These are phyloP conservation scores for Passalora sequoiae DNA, from an alignment of 2,329 filamentous ascomycete species.

Conservation along the genomic window DNA sequence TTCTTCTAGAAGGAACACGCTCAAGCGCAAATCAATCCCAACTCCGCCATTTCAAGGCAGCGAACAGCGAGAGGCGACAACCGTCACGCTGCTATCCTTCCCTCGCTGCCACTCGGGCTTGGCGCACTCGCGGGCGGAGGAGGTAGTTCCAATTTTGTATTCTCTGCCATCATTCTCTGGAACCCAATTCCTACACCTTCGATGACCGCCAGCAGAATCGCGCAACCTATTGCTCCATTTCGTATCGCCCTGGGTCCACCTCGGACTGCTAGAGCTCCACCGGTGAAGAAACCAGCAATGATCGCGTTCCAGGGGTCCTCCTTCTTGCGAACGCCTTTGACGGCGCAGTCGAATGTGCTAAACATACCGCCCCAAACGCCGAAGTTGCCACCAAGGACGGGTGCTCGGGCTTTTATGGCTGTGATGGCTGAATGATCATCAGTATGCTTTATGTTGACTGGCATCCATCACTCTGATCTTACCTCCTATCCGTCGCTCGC, in stretches of 20 bases:
- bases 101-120: conserved; percentile 26
- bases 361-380: conserved; percentile 97
- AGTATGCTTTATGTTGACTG: not conserved
- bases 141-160: conserved; percentile 68
- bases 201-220: conserved; percentile 88
- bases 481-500: conserved; percentile 87
- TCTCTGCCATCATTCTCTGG: conserved; percentile 87
- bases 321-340: conserved; percentile 84
- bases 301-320: conserved; percentile 98
- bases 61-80: conserved; percentile 14
- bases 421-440: conserved; percentile 59
- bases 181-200: conserved; percentile 96
- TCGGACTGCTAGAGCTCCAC: conserved; percentile 83
- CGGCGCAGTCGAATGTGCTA: conserved; percentile 91
- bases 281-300: conserved; percentile 94
- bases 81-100: conserved; percentile 26
- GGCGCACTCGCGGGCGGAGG: conserved; percentile 38
- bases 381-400: conserved; percentile 95
- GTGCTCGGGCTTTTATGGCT: conserved; percentile 94
- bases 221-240: conserved; percentile 95
- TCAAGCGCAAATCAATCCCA: conserved; percentile 23
- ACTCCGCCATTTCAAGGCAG: conserved; percentile 19
- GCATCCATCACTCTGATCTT: conserved; percentile 9
- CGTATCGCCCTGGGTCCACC: conserved; percentile 87
- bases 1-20: not conserved